A percentile compares a stretch with the other conserved stretches of the same genome.
Evolutionary conservation across 495 filamentous ascomycete species (phyloP).

Genomic region (Tetracladium marchalianum): DNA sequence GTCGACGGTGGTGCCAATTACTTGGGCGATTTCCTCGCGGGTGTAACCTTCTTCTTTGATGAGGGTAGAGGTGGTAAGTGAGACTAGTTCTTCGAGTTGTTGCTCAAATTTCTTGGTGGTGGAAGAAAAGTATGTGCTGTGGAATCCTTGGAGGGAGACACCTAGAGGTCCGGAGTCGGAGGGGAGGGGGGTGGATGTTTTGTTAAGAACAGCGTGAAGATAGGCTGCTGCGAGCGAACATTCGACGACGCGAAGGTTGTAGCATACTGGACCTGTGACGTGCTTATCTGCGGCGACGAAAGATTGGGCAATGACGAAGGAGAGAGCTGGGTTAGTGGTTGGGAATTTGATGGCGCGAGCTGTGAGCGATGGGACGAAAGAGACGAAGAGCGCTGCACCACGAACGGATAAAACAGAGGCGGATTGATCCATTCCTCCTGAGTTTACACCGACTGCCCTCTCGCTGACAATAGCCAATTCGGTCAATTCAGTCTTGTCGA

Average conservation of each 20-base stretch:
- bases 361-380: conserved; percentile 71
- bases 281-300: conserved; percentile 93
- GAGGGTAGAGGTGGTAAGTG: conserved; percentile 52
- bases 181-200: conserved; percentile 55
- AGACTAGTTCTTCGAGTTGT: conserved; percentile 61
- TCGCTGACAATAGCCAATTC: conserved; percentile 92
- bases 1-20: conserved; percentile 55
- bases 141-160: conserved; percentile 75
- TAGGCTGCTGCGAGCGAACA: conserved; percentile 78
- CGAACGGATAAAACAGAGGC: conserved; percentile 85
- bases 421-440: conserved; percentile 98
- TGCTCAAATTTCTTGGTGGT: conserved; percentile 41
- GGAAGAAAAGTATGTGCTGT: conserved; percentile 66
- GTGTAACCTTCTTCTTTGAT: conserved; percentile 76
- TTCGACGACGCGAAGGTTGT: conserved; percentile 95
- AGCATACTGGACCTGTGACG: conserved; percentile 82
- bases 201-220: conserved; percentile 38
- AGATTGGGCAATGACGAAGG: conserved; percentile 88
- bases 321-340: conserved; percentile 67
- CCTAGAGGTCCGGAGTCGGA: conserved; percentile 76
- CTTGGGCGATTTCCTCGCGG: conserved; percentile 69
- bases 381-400: conserved; percentile 81
- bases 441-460: conserved; percentile 90
- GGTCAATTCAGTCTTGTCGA: conserved; percentile 82
- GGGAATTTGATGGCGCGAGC: conserved; percentile 79